These are phyloP conservation scores for Globomyces pollinis-pini DNA, from an alignment of 192 early-diverging fungal species.

Conservation along the genomic window DNA sequence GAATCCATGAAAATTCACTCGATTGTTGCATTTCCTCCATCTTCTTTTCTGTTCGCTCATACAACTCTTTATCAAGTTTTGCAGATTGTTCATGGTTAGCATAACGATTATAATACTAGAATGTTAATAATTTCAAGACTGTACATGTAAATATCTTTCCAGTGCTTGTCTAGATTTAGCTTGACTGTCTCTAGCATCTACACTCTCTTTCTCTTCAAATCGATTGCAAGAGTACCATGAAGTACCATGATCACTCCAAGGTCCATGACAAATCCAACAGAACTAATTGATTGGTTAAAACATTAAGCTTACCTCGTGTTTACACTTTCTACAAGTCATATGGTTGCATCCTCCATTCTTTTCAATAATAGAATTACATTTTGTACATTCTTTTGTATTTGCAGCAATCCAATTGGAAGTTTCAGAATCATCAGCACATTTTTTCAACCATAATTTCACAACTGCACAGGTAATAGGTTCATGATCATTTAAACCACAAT, in stretches of 20 bases:
- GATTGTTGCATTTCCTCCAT: slow-evolving; percentile 95
- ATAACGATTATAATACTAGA: slow-evolving; percentile 94
- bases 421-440: slow-evolving; percentile 96
- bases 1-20: slow-evolving; percentile 90
- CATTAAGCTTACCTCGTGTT: slow-evolving; percentile 56
- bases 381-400: slow-evolving; percentile 83
- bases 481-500: slow-evolving; percentile 79
- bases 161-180: slow-evolving; percentile 80
- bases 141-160: slow-evolving; percentile 91
- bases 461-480: slow-evolving; percentile 80
- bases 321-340: slow-evolving; percentile 98
- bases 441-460: slow-evolving; percentile 82
- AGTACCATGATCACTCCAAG: slow-evolving; percentile 94
- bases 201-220: slow-evolving; percentile 83
- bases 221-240: slow-evolving; percentile 97
- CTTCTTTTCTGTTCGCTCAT: slow-evolving; percentile 80
- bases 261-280: slow-evolving; percentile 98
- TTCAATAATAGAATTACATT: slow-evolving; percentile 92
- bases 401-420: slow-evolving; percentile 96
- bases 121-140: slow-evolving; percentile 8
- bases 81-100: slow-evolving; percentile 96
- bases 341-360: slow-evolving; percentile 99
- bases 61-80: slow-evolving; percentile 71
- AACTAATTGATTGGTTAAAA: slow-evolving; percentile 57
- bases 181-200: slow-evolving; percentile 78